Evolutionary conservation across 1,284 basidiomycete genomes (phyloP).

Genomic region (Stygiomarasmius scandens): DNA sequence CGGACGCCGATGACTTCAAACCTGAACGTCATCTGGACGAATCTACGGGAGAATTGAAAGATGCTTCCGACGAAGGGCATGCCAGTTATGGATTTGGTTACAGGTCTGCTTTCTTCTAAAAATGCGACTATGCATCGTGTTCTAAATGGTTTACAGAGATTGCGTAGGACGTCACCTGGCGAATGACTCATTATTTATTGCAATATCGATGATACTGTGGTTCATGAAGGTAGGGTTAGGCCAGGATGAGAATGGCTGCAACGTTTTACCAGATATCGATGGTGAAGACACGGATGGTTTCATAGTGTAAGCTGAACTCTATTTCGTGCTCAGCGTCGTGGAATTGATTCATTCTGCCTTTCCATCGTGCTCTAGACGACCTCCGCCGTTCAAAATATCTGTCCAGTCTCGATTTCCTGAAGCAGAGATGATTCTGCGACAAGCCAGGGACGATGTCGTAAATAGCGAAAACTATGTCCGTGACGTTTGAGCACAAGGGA

Average conservation of each 20-base stretch:
- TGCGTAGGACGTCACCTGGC: slow-evolving; percentile 9
- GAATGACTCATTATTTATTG: slow-evolving; percentile 5
- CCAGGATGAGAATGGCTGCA: background rate
- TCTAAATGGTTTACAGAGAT: background rate
- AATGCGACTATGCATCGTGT: background rate
- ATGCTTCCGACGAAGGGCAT: background rate
- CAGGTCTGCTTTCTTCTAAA: background rate
- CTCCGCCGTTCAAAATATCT: background rate
- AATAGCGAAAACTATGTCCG: background rate
- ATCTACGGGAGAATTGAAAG: background rate
- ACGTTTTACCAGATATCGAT: background rate
- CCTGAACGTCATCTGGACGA: background rate
- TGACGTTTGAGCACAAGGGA: background rate
- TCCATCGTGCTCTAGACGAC: background rate
- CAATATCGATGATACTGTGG: slow-evolving; percentile 6
- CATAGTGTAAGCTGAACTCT: slow-evolving; percentile 1
- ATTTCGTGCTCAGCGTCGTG: background rate
- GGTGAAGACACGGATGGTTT: background rate
- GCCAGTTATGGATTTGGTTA: background rate
- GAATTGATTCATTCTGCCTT: background rate
- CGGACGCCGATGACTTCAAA: background rate
- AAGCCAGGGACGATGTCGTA: background rate
- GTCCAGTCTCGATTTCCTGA: slow-evolving; percentile 1
- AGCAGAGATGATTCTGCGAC: background rate
- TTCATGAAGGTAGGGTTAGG: background rate